phyloP scores from a whole-genome alignment of 1,139 yeast genomes.

The Geotrichum klebahnii region DNA sequence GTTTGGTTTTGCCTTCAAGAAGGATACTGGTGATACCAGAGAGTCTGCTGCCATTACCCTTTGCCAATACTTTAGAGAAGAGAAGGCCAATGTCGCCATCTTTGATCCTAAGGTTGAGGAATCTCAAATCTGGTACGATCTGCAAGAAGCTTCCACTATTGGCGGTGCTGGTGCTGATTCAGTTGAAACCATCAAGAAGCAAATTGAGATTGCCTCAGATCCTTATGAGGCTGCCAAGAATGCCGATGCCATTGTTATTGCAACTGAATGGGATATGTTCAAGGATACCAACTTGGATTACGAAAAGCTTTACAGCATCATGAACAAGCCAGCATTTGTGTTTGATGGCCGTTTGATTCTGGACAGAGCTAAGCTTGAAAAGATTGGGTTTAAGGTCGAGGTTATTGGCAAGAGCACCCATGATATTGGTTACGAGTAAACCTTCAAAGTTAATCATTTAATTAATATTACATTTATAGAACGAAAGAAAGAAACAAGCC shows the following conservation, averaged over 20 bases:
- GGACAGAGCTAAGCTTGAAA: conserved; percentile 28
- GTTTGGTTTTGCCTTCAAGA: conserved; percentile 35
- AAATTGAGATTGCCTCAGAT: conserved; percentile 26
- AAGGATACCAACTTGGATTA: conserved; percentile 29
- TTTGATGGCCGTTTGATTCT: conserved; percentile 33
- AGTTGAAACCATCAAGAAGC: conserved; percentile 25
- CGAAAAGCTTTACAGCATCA: conserved; percentile 28
- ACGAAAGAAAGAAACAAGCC: not conserved
- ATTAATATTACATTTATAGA: too few species aligned
- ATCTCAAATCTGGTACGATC: conserved; percentile 32
- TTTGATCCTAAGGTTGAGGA: conserved; percentile 36
- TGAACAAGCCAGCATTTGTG: conserved; percentile 34
- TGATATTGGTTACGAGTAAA: conserved; percentile 23
- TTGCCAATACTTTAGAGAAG: conserved; percentile 31
- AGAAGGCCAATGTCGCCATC: conserved; percentile 29
- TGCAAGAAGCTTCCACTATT: conserved; percentile 24
- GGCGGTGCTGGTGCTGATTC: conserved; percentile 23
- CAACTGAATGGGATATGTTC: conserved; percentile 36
- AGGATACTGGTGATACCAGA: conserved; percentile 35
- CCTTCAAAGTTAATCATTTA: not conserved
- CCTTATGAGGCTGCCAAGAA: conserved; percentile 31
- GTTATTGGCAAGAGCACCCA: conserved; percentile 26
- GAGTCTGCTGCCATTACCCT: conserved; percentile 34
- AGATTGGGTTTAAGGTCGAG: conserved; percentile 28
- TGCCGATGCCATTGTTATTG: conserved; percentile 34